Percentiles rank a stretch among this genome's conserved stretches.
Conservation (phyloP, 768 basidiomycete species). For the Boletus reticulatus region DNA sequence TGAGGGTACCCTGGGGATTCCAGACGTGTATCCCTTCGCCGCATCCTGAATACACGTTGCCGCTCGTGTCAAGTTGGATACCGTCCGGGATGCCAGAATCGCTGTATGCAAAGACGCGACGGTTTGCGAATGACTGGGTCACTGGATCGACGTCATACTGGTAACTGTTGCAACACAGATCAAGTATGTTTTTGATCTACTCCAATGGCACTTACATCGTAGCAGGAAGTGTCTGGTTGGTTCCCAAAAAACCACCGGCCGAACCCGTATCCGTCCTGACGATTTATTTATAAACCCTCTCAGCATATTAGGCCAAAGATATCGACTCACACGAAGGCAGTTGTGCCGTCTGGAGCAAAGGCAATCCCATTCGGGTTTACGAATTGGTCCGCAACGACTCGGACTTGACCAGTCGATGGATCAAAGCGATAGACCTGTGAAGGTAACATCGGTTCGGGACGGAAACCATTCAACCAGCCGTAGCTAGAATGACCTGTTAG, state of each 20-base stretch:
- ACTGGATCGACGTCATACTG: conserved; percentile 61
- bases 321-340: conserved; percentile 56
- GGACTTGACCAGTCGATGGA: conserved; percentile 59
- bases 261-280: conserved; percentile 32
- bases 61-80: conserved; percentile 52
- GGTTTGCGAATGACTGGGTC: conserved; percentile 53
- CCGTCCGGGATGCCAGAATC: conserved; percentile 71
- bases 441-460: conserved; percentile 62
- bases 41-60: conserved; percentile 7
- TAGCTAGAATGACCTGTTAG: conserved; percentile 41
- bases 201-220: conserved; percentile 52
- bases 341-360: conserved; percentile 60
- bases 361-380: conserved; percentile 73
- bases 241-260: conserved; percentile 45
- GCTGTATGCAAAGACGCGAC: conserved; percentile 63
- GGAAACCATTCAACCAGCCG: conserved; percentile 64
- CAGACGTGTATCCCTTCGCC: conserved; percentile 54
- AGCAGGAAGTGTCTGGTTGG: conserved; percentile 59
- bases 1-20: conserved; percentile 27
- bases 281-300: conserved; percentile 10
- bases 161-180: conserved; percentile 42
- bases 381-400: conserved; percentile 78
- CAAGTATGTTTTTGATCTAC: not conserved
- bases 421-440: conserved; percentile 78
- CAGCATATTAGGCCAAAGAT: not conserved